These are phyloP conservation scores for Pulicaria dysenterica DNA, from an alignment of 129 eudicot species.

Conservation along the genomic window DNA sequence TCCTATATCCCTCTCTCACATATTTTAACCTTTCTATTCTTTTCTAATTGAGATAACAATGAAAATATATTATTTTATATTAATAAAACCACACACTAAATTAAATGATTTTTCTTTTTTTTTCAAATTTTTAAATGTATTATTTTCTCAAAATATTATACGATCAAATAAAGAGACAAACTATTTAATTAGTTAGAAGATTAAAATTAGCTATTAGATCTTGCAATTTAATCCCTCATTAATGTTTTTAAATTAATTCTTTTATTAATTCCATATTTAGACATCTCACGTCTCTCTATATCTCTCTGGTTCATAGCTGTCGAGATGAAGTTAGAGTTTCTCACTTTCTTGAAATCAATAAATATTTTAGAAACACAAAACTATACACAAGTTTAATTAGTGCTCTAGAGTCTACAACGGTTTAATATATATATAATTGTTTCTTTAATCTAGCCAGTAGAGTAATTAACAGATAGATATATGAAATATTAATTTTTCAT, in stretches of 20 bases:
- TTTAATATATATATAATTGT: not conserved
- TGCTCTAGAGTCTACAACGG: not conserved
- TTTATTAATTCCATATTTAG: conserved; percentile 8
- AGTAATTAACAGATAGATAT: not conserved
- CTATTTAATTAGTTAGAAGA: too few species aligned
- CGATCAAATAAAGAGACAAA: too few species aligned
- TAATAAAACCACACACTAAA: too few species aligned
- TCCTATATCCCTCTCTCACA: too few species aligned
- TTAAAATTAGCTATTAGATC: too few species aligned
- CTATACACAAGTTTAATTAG: not conserved
- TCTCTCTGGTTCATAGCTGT: conserved; percentile 35
- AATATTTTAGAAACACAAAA: conserved; percentile 6
- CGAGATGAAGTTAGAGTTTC: not conserved
- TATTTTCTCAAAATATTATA: too few species aligned
- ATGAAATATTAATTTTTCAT: not conserved
- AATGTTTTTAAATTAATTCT: not conserved
- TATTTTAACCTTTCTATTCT: too few species aligned
- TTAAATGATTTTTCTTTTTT: too few species aligned
- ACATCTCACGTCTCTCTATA: conserved; percentile 26
- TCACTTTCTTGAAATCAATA: not conserved
- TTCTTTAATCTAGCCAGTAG: not conserved
- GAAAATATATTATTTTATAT: too few species aligned
- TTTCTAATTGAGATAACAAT: too few species aligned
- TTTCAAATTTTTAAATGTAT: too few species aligned
- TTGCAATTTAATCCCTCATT: not conserved